Evolutionary conservation across 345 rosid genomes (phyloP), one percentile per base, ranked within the genome.

Genomic region (Eucalyptus erythrocorys): DNA sequence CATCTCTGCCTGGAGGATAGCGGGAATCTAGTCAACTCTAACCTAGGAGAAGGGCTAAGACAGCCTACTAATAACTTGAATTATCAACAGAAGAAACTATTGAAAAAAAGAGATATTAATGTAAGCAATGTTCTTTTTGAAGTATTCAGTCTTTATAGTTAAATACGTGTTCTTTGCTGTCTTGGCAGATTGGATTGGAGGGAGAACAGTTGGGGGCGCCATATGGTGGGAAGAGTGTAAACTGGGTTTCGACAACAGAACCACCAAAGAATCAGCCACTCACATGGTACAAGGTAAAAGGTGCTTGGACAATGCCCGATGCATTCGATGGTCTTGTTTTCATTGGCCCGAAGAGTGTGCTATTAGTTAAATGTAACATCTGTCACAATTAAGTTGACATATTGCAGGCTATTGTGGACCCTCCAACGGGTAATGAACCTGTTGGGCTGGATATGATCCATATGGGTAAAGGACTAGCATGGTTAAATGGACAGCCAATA

Each of bases 401-500:
- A 53, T 87, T 87, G 88, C 92, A 98, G 99, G 96, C 91, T 90
- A 90, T 93, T 76, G 94, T 98, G 88, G 96, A 96, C 87, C 87
- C 94, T 90, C 99, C 99, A 85, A 86, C 94, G 3, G 98, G 99
- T 37, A 90, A 93, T 94, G 99, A 97, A 90, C 99, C 98, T 7
- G 90, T 95, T 27, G 99, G 98, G 88, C 90, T 97, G 66, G 99
- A 97, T 89, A 97, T 98, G 99, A 82, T 96, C 86, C 91, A 93
- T 86, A 95, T 97, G 99, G 99, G 98, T 80, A 98, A 98, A 94
- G 99, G 99, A 47, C 95, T 94, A 90, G 99, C 98, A 68, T 97
- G 99, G 99, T 91, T 98, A 92, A 96, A 97, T 45, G 99, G 99
- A n/a, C 96, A 98, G 94, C 97, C 95, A 90, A 95, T 98, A 80